Evolutionary conservation across 176 grass and related monocot species (phyloP), one percentile per base, ranked within the genome.

Genomic region (Cenchrus purpureus): DNA sequence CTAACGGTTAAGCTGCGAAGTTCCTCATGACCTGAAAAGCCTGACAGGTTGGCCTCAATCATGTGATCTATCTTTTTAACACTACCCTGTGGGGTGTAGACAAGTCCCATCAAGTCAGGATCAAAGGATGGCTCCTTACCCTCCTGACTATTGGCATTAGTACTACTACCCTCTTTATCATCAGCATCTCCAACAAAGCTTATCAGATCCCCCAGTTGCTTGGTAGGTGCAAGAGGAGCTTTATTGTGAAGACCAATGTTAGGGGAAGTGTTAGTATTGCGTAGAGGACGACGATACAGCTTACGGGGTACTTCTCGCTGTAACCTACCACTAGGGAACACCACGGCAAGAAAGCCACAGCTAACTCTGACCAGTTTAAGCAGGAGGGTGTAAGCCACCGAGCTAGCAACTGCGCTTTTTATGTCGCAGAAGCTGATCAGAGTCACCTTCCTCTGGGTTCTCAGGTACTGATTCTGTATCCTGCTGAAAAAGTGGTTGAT

Each of bases 401-500:
- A 83, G 78, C 55, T 83, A 92, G 73, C 86, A 92, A 74, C 67
- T 92, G 44, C 86, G 86, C 53, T 92, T 92, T 44, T 92, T 45
- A 83, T 78, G 90, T 73, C 83, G 86, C 65, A 92, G 78, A 78
- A 92, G 73, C 77, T 68, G 72, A 92, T 88, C 90, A 83, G 83
- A 40, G 78, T 46, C 10, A 19, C 82, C 79, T 34, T 82, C 90
- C 82, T 85, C 86, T 74, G 79, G 19, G 74, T 74, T 71, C 29
- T 92, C 86, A 55, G 70, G 86, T 29, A 88, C n/a, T 82, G 86
- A 9, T 62, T 88, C 86, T 52, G 68, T 31, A 80, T 82, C 83
- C 67, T 88, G 83, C 43, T 92, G 90, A 82, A 85, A 83, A 72
- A 92, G 86, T 19, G 83, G 90, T 55, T 92, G 86, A 85, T 79